Evolutionary conservation across 495 filamentous ascomycete genomes (phyloP), one percentile per base, ranked within the genome.

Genomic region (Podospora didyma): DNA sequence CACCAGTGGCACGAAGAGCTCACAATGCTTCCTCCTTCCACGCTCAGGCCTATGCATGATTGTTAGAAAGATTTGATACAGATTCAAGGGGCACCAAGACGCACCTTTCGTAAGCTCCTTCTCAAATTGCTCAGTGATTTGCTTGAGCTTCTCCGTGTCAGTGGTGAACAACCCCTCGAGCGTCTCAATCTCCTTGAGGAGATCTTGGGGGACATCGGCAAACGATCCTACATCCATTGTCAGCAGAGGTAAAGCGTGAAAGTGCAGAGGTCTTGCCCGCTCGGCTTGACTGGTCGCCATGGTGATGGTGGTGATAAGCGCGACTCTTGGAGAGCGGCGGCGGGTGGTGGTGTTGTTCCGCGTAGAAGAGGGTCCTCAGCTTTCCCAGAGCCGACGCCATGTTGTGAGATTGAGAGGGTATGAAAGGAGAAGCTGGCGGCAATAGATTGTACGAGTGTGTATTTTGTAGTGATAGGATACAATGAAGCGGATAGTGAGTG

Each of bases 11-110:
- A 28, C 22, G 49, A 17, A n/a, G 21, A 10, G 34, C 90, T 79
- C 73, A 96, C 92, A 69, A 98, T 97, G 71, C 86, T 93, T 49
- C 91, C 92, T 48, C 94, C 94, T 71, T 95, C 88, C 52, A 89
- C 85, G 49, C 81, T 89, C 39, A 98, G 79, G 57, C 92, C 91
- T 89, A 58, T 58, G 22, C 42, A 24, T 16, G 59, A 58, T 45
- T 53, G 51, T 60, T 10, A 41, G 23, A 6, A 17, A 35, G 14
- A 28, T 9, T 11, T 23, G 21, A 28, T 24, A 35, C 31, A 17
- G 22, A 54, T 55, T 52, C 47, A 14, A 7, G 53, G 46, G 42
- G 52, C 21, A 42, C n/a, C n/a, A n/a, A n/a, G n/a, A 70, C 76
- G 56, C 72, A 91, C 90, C 91, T 75, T 93, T 95, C 56, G 84